phyloP scores from a whole-genome alignment of 1,284 basidiomycete species.

The Trametes versicolor region DNA sequence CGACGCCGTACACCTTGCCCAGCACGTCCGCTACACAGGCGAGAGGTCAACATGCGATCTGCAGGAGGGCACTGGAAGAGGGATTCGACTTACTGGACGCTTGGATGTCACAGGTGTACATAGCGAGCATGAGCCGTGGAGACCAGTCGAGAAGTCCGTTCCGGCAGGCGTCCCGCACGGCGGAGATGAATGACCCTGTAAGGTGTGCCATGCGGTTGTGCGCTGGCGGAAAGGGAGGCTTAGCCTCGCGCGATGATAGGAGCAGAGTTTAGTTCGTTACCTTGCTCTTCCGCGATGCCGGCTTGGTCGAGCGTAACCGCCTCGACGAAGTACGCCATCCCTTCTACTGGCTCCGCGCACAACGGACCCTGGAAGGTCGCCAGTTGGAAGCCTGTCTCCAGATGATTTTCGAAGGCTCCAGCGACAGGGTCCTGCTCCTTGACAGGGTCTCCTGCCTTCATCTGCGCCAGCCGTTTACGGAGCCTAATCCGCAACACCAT shows the following conservation, averaged over 20 bases:
- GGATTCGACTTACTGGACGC: slow-evolving; percentile 81
- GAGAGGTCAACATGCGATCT: slow-evolving; percentile 7
- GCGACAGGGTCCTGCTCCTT: slow-evolving; percentile 39
- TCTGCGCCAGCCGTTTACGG: slow-evolving; percentile 56
- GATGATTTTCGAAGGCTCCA: slow-evolving; percentile 78
- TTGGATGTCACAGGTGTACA: slow-evolving; percentile 99
- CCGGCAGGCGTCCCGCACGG: slow-evolving; percentile 89
- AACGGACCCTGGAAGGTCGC: slow-evolving; percentile 94
- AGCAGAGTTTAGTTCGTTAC: slow-evolving; percentile 46
- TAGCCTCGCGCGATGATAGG: neutral
- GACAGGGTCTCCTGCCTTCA: slow-evolving; percentile 42
- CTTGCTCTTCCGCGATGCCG: slow-evolving; percentile 69
- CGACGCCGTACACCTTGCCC: slow-evolving; percentile 97
- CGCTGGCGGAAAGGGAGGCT: slow-evolving; percentile 23
- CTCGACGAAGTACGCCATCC: slow-evolving; percentile 93
- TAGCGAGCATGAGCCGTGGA: slow-evolving; percentile 95
- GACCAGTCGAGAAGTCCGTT: slow-evolving; percentile 97
- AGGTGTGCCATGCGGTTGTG: slow-evolving; percentile 64
- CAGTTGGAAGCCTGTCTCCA: slow-evolving; percentile 96
- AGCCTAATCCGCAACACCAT: slow-evolving; percentile 50
- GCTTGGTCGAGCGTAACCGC: slow-evolving; percentile 71
- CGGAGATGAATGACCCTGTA: slow-evolving; percentile 90
- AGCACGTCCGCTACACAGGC: slow-evolving; percentile 85
- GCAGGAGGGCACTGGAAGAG: neutral
- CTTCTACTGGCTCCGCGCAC: slow-evolving; percentile 95